These are phyloP conservation scores for Amoebophrya sp. DNA, from an alignment of 169 alveolate species.

Conservation along the genomic window DNA sequence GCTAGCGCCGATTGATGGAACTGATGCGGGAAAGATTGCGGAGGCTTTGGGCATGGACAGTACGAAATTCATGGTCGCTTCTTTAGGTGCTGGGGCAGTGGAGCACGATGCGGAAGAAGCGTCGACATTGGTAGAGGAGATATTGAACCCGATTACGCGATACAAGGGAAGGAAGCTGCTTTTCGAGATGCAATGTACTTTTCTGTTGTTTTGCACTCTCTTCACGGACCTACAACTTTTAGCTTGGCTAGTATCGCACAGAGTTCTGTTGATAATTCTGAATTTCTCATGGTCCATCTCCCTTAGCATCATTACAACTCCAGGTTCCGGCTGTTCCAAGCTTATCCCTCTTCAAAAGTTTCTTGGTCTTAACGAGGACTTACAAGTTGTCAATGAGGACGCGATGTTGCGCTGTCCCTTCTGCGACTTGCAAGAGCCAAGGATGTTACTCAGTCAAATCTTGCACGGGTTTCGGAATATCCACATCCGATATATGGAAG, in stretches of 20 bases:
- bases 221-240: not conserved
- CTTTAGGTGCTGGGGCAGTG: not conserved
- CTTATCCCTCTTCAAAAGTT: not conserved
- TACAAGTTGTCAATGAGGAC: not conserved
- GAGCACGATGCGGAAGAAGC: not conserved
- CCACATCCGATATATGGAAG: not conserved
- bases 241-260: not conserved
- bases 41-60: slow-evolving; percentile 50
- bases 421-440: not conserved
- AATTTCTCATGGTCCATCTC: not conserved
- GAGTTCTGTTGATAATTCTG: not conserved
- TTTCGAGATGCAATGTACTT: not conserved
- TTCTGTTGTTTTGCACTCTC: not conserved
- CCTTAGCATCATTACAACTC: too few species aligned
- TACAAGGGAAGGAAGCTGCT: not conserved
- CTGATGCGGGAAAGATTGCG: slow-evolving; percentile 56
- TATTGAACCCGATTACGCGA: not conserved
- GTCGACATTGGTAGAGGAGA: not conserved
- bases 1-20: slow-evolving; percentile 79
- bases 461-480: not conserved
- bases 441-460: not conserved
- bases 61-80: not conserved
- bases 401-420: not conserved
- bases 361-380: not conserved
- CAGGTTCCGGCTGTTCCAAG: not conserved